Base-by-base conservation (phyloP, 257 asterid genomes). In the Misopates orontium region DNA sequence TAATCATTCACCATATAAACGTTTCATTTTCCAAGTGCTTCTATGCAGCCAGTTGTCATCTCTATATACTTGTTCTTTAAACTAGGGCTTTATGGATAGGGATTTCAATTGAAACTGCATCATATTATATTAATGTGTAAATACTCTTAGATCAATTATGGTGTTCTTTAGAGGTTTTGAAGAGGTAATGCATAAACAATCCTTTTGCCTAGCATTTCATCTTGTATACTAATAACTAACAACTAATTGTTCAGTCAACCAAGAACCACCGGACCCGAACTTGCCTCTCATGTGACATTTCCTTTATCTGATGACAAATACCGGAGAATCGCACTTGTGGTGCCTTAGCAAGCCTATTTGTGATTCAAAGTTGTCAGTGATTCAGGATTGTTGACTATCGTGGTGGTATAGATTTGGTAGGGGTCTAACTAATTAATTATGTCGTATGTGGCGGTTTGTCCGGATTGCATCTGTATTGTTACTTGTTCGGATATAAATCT, bases 401-500 rank as follows among this genome's bases (percentile, higher is more conserved):
- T 62, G 56, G 67, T 44, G 67, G 49, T 49, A 25, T 64, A 25
- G 57, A 47, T 32, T 50, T 49, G 31, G 18, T 19, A n/a, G 31
- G 42, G 42, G 42, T 15, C 28, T 32, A 24, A 4, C 19, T 40
- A 40, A 10, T 14, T 45, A 22, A 40, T 60, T 36, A 56, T 56
- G 62, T 41, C 18, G 21, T 1, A 1, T 13, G 10, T 18, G 31
- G 32, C 39, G 10, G 65, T 36, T 59, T 61, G 20, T 62, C 8
- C 39, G 56, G 17, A 31, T 44, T 54, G 11, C 54, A 20, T 14
- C 60, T 47, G 4, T 16, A 31, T 47, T 57, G 40, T 15, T 18
- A 45, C 18, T 54, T 16, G 71, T 24, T n/a, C 5, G 49, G 18
- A 23, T 25, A 56, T 57, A 22, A 28, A 23, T 44, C 44, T 18